Conservation (phyloP, 257 asterid genomes). For the Paraleonurus japonicus region DNA sequence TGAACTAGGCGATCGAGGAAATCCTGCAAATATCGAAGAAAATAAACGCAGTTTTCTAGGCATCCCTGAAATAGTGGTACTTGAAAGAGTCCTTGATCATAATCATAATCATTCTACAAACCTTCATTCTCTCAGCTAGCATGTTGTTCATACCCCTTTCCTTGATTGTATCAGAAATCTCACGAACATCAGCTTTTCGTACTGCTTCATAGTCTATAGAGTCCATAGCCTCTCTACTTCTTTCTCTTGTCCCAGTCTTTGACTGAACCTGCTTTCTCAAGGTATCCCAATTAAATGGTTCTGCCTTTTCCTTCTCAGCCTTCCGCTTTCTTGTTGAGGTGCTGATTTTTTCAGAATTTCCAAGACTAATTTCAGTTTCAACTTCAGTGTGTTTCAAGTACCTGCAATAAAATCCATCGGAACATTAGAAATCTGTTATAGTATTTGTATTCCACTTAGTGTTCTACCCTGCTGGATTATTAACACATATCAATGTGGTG, state of each 20-base stretch:
- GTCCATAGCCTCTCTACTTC: slow-evolving; percentile 65
- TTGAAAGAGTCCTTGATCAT: neutral
- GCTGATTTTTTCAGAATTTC: slow-evolving; percentile 24
- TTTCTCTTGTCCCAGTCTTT: slow-evolving; percentile 43
- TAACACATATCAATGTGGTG: no score
- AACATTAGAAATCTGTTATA: slow-evolving; percentile 12
- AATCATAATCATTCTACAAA: slow-evolving; percentile 17
- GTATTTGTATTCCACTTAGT: no score
- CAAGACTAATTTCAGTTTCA: slow-evolving; percentile 19
- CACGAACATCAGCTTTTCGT: slow-evolving; percentile 50
- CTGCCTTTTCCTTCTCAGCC: slow-evolving; percentile 48
- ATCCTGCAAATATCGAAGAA: slow-evolving; percentile 55
- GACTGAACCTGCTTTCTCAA: slow-evolving; percentile 63
- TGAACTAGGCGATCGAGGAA: slow-evolving; percentile 72
- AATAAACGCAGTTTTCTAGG: slow-evolving; percentile 8
- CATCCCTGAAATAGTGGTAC: neutral
- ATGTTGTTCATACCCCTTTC: slow-evolving; percentile 70
- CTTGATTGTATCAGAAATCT: slow-evolving; percentile 54
- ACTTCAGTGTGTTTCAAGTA: slow-evolving; percentile 6
- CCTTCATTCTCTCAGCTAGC: slow-evolving; percentile 84
- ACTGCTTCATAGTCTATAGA: slow-evolving; percentile 74
- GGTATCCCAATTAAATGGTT: slow-evolving; percentile 70
- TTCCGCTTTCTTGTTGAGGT: slow-evolving; percentile 49
- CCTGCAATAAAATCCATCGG: slow-evolving; percentile 27
- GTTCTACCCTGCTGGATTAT: no score